These are phyloP conservation scores for Tetramitus jugosus DNA, from an alignment of 208 protist genomes.

Conservation along the genomic window DNA sequence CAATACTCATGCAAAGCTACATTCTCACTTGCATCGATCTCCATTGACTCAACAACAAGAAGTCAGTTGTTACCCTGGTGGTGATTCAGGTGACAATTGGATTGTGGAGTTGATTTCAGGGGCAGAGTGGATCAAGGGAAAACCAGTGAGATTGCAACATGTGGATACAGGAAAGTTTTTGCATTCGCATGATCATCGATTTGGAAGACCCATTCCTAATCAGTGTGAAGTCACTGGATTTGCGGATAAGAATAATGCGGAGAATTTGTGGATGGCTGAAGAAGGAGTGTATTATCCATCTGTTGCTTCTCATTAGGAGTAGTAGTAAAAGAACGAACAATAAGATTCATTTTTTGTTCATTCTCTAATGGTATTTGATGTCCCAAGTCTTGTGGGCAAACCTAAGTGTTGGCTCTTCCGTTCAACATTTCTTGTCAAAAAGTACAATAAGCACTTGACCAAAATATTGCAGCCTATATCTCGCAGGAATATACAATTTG, in stretches of 20 bases:
- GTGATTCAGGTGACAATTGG: slow-evolving; percentile 19
- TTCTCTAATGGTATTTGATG: too few relatives aligned
- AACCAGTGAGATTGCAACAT: background rate
- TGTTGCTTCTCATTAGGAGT: too few relatives aligned
- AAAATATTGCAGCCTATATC: too few relatives aligned
- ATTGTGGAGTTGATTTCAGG: background rate
- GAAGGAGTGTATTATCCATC: slow-evolving; percentile 24
- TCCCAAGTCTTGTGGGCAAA: too few relatives aligned
- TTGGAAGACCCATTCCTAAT: slow-evolving; percentile 16
- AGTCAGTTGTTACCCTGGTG: background rate
- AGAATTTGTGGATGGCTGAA: background rate
- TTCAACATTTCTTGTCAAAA: too few relatives aligned
- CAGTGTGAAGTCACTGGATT: slow-evolving; percentile 17
- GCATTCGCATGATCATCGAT: background rate
- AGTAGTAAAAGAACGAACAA: too few relatives aligned
- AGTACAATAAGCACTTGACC: too few relatives aligned
- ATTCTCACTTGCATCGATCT: slow-evolving; percentile 2
- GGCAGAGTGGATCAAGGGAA: background rate
- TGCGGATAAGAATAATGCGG: background rate
- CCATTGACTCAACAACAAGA: slow-evolving; percentile 21
- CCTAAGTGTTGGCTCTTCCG: too few relatives aligned
- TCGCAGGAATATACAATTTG: too few relatives aligned
- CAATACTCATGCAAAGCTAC: background rate
- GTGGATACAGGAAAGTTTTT: slow-evolving; percentile 24
- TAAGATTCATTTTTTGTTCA: too few relatives aligned